Conservation (phyloP, 257 asterid genomes). For the Cynanchum wilfordii region DNA sequence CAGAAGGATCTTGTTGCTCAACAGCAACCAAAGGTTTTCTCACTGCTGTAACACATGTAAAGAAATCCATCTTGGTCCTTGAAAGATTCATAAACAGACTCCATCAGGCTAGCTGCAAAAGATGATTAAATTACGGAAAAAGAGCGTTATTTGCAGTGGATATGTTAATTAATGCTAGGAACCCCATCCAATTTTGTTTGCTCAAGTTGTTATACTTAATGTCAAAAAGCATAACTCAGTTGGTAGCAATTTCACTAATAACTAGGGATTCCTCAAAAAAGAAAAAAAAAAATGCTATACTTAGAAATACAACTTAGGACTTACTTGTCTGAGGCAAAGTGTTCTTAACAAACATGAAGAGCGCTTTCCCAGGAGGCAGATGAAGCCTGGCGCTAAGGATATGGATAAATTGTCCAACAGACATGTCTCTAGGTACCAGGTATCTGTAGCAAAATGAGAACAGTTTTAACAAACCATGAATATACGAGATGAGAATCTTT, state of each 20-base stretch:
- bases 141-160: not conserved
- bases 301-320: constrained; percentile 11
- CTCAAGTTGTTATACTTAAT: not conserved
- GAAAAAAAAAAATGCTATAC: no score
- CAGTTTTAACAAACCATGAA: not conserved
- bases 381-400: constrained; percentile 78
- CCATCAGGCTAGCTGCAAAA: constrained; percentile 70
- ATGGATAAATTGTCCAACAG: constrained; percentile 86
- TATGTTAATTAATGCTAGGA: not conserved
- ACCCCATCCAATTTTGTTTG: not conserved
- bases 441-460: constrained; percentile 36
- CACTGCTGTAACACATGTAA: constrained; percentile 96
- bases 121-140: not conserved
- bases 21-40: constrained; percentile 58
- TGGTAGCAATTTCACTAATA: no score
- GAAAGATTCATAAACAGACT: constrained; percentile 55
- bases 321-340: constrained; percentile 93
- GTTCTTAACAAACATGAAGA: constrained; percentile 72
- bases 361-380: constrained; percentile 88
- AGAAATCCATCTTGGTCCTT: constrained; percentile 91
- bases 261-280: no score
- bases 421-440: constrained; percentile 96
- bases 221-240: no score
- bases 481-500: not conserved
- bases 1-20: no score